These are phyloP conservation scores for Coleophoma cylindrospora DNA, from an alignment of 2,329 filamentous ascomycete genomes.

Conservation along the genomic window DNA sequence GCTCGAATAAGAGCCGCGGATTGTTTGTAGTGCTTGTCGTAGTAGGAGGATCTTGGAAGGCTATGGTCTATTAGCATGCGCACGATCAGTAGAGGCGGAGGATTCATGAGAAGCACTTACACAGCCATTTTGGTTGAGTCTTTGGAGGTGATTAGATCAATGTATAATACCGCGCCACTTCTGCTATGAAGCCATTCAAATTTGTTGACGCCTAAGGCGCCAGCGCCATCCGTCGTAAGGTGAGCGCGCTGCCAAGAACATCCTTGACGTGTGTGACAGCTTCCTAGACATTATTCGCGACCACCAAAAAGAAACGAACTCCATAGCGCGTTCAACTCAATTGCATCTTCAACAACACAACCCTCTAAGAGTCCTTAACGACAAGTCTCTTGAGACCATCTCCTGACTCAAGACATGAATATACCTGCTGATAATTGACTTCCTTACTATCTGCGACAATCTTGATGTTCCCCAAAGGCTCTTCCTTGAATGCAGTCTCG, in stretches of 20 bases:
- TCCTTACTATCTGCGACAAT: conserved; percentile 7
- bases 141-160: not conserved
- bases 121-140: conserved; percentile 19
- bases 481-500: conserved; percentile 13
- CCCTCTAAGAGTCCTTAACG: not conserved
- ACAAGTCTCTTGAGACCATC: too few species aligned
- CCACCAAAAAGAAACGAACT: too few species aligned
- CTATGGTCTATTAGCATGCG: conserved; percentile 26
- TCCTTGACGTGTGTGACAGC: not conserved
- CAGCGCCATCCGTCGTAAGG: too few species aligned
- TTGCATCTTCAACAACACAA: not conserved
- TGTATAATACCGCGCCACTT: too few species aligned
- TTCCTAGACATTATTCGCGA: too few species aligned
- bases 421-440: too few species aligned
- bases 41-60: conserved; percentile 75
- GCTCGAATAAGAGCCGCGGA: conserved; percentile 87
- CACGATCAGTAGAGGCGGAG: not conserved
- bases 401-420: too few species aligned
- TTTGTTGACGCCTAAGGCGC: too few species aligned
- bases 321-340: not conserved
- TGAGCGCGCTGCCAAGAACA: too few species aligned
- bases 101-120: conserved; percentile 10
- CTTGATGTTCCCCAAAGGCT: conserved; percentile 1
- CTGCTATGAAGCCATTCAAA: too few species aligned
- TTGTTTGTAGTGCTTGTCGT: conserved; percentile 81